Percentiles rank a stretch among this genome's conserved stretches.
Conservation (phyloP, 2,329 filamentous ascomycete genomes). For the Colletotrichum lindemuthianum region DNA sequence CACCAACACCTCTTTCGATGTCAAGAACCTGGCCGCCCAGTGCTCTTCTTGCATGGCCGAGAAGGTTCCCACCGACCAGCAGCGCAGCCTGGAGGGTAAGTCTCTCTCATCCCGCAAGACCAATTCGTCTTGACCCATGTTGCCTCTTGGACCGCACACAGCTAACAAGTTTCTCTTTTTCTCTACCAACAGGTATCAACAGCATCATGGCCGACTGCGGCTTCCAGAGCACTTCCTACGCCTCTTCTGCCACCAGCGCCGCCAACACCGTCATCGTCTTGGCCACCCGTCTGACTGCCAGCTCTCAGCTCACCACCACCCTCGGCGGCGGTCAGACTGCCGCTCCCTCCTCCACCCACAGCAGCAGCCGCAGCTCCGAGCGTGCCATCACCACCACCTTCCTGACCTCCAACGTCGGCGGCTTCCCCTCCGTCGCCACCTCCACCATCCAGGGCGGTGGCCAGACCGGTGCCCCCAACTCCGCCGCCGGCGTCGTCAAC, state of each 20-base stretch:
- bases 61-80: conserved; percentile 39
- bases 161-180: neutral
- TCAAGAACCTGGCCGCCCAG: conserved; percentile 32
- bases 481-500: conserved; percentile 22
- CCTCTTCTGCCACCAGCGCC: conserved; percentile 36
- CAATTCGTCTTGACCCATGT: neutral
- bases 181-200: conserved; percentile 44
- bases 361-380: conserved; percentile 11
- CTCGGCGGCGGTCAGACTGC: conserved; percentile 38
- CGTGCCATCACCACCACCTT: conserved; percentile 33
- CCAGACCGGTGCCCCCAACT: conserved; percentile 27
- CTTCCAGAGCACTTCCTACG: conserved; percentile 46
- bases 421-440: conserved; percentile 32
- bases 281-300: conserved; percentile 45
- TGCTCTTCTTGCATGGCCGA: conserved; percentile 52
- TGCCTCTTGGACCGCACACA: no score
- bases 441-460: conserved; percentile 30
- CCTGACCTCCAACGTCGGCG: conserved; percentile 30
- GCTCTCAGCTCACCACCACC: conserved; percentile 49
- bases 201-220: conserved; percentile 47
- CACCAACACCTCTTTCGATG: conserved; percentile 35
- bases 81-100: conserved; percentile 35
- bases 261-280: conserved; percentile 44
- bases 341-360: conserved; percentile 5
- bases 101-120: neutral